Evolutionary conservation across 1,284 basidiomycete species (phyloP).

Genomic region (Boletus mariae): DNA sequence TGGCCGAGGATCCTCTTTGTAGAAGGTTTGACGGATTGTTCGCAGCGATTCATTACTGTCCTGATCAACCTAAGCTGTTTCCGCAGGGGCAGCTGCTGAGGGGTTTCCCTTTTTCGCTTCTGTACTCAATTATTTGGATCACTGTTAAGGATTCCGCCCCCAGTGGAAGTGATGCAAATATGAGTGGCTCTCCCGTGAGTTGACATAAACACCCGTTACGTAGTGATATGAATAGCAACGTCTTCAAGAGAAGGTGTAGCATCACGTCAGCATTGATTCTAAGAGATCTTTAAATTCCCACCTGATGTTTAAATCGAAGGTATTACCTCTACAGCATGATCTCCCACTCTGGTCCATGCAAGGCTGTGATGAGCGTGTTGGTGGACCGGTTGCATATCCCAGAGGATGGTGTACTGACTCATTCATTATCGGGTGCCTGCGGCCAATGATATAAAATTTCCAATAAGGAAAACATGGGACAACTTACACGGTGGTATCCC

Average conservation of each 20-base stretch:
- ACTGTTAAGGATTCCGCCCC: conserved; percentile 11
- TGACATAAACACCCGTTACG: conserved; percentile 82
- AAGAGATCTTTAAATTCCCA: conserved; percentile 1
- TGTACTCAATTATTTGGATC: conserved; percentile 2
- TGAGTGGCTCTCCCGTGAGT: conserved; percentile 66
- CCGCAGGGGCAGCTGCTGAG: conserved; percentile 19
- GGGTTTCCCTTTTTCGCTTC: conserved; percentile 27
- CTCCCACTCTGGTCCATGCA: conserved; percentile 68
- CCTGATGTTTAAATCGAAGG: background rate
- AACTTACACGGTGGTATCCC: conserved; percentile 59
- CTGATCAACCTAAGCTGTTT: conserved; percentile 24
- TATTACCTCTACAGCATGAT: conserved; percentile 56
- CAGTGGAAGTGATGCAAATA: conserved; percentile 40
- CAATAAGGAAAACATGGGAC: background rate
- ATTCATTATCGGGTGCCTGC: conserved; percentile 18
- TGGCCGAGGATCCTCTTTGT: conserved; percentile 12
- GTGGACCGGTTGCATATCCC: conserved; percentile 59
- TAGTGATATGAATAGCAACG: conserved; percentile 68
- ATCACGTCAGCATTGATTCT: conserved; percentile 73
- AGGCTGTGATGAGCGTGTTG: conserved; percentile 70
- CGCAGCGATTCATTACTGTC: background rate
- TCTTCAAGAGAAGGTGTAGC: conserved; percentile 69
- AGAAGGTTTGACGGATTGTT: conserved; percentile 5
- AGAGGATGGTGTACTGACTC: conserved; percentile 24
- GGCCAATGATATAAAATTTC: background rate